Evolutionary conservation across 2,329 filamentous ascomycete genomes (phyloP).

Genomic region (Neoarthrinium moseri): DNA sequence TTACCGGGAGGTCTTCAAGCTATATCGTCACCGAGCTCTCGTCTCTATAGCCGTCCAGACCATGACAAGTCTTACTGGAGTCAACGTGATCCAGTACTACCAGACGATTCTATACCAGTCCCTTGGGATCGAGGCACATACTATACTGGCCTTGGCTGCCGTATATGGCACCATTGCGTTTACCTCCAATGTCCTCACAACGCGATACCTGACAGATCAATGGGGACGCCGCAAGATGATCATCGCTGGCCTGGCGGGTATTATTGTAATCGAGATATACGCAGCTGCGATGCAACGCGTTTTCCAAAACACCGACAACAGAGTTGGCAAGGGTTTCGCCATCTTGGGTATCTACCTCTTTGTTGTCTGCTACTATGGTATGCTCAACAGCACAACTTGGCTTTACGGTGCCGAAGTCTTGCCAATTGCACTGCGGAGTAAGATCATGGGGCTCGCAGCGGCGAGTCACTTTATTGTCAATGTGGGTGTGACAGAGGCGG

Average conservation of each 20-base stretch:
- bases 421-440: slow-evolving; percentile 50
- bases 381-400: slow-evolving; percentile 55
- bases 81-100: slow-evolving; percentile 54
- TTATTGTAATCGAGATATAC: slow-evolving; percentile 58
- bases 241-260: slow-evolving; percentile 46
- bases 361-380: slow-evolving; percentile 51
- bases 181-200: slow-evolving; percentile 25
- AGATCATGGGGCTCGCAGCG: slow-evolving; percentile 54
- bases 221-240: slow-evolving; percentile 46
- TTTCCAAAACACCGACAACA: slow-evolving; percentile 55
- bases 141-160: slow-evolving; percentile 51
- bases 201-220: slow-evolving; percentile 11
- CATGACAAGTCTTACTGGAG: slow-evolving; percentile 55
- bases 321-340: slow-evolving; percentile 57
- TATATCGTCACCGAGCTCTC: slow-evolving; percentile 50
- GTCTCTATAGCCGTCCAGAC: slow-evolving; percentile 56
- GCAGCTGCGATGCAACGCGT: slow-evolving; percentile 56
- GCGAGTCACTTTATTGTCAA: slow-evolving; percentile 55
- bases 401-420: slow-evolving; percentile 55
- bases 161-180: slow-evolving; percentile 56
- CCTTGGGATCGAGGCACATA: slow-evolving; percentile 47
- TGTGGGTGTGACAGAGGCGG: slow-evolving; percentile 52
- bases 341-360: slow-evolving; percentile 58
- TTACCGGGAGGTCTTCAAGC: slow-evolving; percentile 47
- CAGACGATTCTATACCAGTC: slow-evolving; percentile 54